Conservation (phyloP, 257 asterid genomes). For the Cruciata laevipes region DNA sequence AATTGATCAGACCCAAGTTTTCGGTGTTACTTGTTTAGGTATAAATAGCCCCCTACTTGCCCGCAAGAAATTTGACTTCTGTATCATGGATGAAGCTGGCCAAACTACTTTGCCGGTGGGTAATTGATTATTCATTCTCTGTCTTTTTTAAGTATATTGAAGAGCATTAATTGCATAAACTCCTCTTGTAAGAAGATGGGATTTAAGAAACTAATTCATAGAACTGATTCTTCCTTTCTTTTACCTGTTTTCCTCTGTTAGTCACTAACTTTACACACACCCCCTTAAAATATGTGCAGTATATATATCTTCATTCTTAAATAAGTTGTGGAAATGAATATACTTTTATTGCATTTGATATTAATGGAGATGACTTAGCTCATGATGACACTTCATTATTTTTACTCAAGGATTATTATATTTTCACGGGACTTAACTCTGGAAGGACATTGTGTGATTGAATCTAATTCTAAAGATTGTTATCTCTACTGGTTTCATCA, state of each 20-base stretch:
- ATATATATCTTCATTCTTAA: background rate
- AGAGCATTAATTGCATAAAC: background rate
- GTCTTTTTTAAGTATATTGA: background rate
- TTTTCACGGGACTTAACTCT: background rate
- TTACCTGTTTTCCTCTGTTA: background rate
- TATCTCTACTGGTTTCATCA: background rate
- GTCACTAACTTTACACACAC: too few species aligned
- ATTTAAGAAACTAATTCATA: background rate
- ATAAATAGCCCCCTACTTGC: conserved; percentile 80
- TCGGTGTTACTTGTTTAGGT: conserved; percentile 96
- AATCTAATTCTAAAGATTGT: background rate
- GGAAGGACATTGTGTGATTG: background rate
- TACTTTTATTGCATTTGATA: background rate
- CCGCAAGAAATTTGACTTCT: conserved; percentile 75
- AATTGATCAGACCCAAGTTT: conserved; percentile 65
- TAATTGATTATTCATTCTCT: conserved; percentile 7
- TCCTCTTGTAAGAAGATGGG: background rate
- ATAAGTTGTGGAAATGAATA: background rate
- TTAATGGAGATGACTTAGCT: background rate
- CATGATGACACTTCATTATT: background rate
- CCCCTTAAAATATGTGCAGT: too few species aligned
- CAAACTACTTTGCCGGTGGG: conserved; percentile 90
- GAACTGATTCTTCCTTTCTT: background rate
- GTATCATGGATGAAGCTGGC: conserved; percentile 99
- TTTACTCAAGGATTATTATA: background rate